These are phyloP conservation scores for Spizellomyces punctatus DNA, from an alignment of 192 early-diverging fungal genomes.

Conservation along the genomic window DNA sequence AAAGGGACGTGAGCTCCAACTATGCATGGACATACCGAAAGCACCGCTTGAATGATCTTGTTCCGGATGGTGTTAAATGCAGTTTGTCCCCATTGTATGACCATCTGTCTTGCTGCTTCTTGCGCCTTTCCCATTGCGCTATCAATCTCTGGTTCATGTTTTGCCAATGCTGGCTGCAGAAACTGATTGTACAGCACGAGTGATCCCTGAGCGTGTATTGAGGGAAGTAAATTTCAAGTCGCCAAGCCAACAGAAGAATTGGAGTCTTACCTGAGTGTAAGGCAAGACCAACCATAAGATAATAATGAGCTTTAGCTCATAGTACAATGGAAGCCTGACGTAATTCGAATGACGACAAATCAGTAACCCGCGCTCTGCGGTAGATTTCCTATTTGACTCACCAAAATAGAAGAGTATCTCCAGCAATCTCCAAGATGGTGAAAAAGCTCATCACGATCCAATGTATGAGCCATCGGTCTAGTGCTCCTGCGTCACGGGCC, in stretches of 20 bases:
- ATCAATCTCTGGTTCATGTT: slow-evolving; percentile 31
- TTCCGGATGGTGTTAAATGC: slow-evolving; percentile 1
- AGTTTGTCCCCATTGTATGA: slow-evolving; percentile 3
- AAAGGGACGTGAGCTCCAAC: no score
- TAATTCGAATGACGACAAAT: not conserved
- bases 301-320: slow-evolving; percentile 28
- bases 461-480: slow-evolving; percentile 33
- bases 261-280: slow-evolving; percentile 14
- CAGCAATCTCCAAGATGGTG: slow-evolving; percentile 20
- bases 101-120: slow-evolving; percentile 14
- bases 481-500: slow-evolving; percentile 13
- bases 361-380: not conserved
- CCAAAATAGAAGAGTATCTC: slow-evolving; percentile 34
- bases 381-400: not conserved
- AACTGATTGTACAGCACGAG: slow-evolving; percentile 8
- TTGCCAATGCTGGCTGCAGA: slow-evolving; percentile 22
- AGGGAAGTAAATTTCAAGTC: slow-evolving; percentile 1
- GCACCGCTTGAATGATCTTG: slow-evolving; percentile 3
- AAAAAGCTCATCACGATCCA: slow-evolving; percentile 35
- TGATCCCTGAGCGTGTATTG: slow-evolving; percentile 16
- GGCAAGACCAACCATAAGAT: slow-evolving; percentile 33
- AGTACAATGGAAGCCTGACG: slow-evolving; percentile 31
- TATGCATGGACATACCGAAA: not conserved
- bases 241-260: not conserved
- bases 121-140: slow-evolving; percentile 24